Conservation (phyloP, 495 filamentous ascomycete genomes). For the Podospora didyma region DNA sequence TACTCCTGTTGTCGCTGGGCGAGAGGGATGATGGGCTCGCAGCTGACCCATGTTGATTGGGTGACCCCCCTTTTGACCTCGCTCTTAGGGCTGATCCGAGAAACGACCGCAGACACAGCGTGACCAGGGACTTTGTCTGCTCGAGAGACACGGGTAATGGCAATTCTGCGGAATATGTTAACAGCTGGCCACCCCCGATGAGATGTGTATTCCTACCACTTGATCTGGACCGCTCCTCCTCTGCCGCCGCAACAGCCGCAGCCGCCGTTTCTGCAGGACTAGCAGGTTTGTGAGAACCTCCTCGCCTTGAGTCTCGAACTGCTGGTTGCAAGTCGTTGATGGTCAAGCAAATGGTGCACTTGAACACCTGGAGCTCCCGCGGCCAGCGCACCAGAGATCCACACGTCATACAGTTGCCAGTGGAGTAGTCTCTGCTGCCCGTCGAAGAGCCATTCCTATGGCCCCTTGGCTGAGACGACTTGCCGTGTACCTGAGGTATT, state of each 20-base stretch:
- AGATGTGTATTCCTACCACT: not conserved
- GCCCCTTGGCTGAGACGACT: slow-evolving; percentile 23
- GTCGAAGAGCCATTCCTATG: slow-evolving; percentile 22
- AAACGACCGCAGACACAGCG: slow-evolving; percentile 27
- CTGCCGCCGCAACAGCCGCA: not conserved
- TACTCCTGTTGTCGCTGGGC: not conserved
- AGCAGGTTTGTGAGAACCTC: slow-evolving; percentile 3
- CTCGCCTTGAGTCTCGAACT: slow-evolving; percentile 10
- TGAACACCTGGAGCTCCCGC: slow-evolving; percentile 66
- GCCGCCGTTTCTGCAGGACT: too few relatives aligned
- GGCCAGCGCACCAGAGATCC: slow-evolving; percentile 81
- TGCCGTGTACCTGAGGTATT: slow-evolving; percentile 17
- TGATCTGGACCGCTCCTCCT: slow-evolving; percentile 10
- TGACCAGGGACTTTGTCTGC: slow-evolving; percentile 27
- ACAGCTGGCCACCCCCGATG: not conserved
- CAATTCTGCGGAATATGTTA: slow-evolving; percentile 7
- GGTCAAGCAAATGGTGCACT: slow-evolving; percentile 81
- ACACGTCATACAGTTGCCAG: slow-evolving; percentile 79
- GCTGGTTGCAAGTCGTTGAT: slow-evolving; percentile 73
- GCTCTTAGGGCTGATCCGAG: slow-evolving; percentile 12
- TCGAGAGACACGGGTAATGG: slow-evolving; percentile 26
- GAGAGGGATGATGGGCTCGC: slow-evolving; percentile 1
- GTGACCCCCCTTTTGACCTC: slow-evolving; percentile 1
- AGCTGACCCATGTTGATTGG: not conserved
- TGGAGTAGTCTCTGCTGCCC: slow-evolving; percentile 44